Percentiles rank a stretch among this genome's conserved stretches.
Evolutionary conservation across 1,284 basidiomycete species (phyloP).

Genomic region (Trametes sp.): DNA sequence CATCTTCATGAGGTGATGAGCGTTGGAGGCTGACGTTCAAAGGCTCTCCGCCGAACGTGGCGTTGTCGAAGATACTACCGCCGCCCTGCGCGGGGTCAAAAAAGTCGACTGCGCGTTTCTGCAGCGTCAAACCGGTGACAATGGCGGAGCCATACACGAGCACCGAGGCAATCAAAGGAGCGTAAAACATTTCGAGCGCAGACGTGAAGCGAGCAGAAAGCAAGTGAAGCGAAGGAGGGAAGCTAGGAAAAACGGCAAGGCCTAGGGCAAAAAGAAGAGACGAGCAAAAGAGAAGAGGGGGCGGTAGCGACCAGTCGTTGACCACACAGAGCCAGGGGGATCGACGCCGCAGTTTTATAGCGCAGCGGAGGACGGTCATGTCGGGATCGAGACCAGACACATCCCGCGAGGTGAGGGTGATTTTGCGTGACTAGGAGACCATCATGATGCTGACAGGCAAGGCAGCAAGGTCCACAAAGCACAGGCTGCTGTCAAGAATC

Average conservation of each 20-base stretch:
- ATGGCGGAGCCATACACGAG: constrained; percentile 15
- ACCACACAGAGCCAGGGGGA: not conserved
- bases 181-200: constrained; percentile 1
- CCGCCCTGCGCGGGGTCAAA: constrained; percentile 35
- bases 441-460: not conserved
- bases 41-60: constrained; percentile 48
- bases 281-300: not conserved
- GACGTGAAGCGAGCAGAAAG: not conserved
- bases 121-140: constrained; percentile 19
- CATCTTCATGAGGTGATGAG: not conserved
- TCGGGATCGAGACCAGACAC: constrained; percentile 2
- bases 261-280: not conserved
- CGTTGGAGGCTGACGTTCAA: constrained; percentile 43
- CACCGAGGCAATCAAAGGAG: not conserved
- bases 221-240: not conserved
- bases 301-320: constrained; percentile 23
- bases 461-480: not conserved
- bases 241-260: not conserved
- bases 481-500: not conserved
- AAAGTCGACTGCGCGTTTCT: constrained; percentile 24
- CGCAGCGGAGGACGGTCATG: not conserved
- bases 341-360: constrained; percentile 2
- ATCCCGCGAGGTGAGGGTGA: not conserved
- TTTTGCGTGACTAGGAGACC: not conserved
- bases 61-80: constrained; percentile 45